These are phyloP conservation scores for Areca catechu DNA, from an alignment of 176 grass and related monocot genomes.

Conservation along the genomic window DNA sequence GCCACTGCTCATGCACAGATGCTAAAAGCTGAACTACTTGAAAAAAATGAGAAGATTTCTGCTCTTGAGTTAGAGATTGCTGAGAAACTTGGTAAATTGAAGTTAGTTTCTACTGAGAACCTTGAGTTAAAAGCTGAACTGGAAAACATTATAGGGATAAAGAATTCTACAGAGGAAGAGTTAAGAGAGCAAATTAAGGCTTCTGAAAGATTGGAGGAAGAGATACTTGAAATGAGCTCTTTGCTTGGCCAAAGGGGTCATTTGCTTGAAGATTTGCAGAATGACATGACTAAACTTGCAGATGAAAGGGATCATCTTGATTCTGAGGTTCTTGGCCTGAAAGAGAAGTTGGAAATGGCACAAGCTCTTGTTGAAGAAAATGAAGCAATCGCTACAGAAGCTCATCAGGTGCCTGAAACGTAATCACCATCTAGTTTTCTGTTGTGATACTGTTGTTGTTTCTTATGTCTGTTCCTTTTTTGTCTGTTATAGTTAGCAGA, in stretches of 20 bases:
- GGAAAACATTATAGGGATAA: constrained; percentile 27
- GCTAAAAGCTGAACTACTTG: constrained; percentile 44
- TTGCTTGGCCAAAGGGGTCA: constrained; percentile 17
- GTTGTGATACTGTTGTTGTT: neutral
- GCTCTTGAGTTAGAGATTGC: constrained; percentile 41
- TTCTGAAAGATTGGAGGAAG: constrained; percentile 18
- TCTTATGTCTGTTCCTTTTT: constrained; percentile 12
- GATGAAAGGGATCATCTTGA: constrained; percentile 40
- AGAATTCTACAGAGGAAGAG: constrained; percentile 41
- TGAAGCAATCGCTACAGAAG: constrained; percentile 81
- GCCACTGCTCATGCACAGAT: constrained; percentile 23
- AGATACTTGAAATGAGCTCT: constrained; percentile 13
- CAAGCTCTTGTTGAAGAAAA: constrained; percentile 76
- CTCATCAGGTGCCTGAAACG: constrained; percentile 49
- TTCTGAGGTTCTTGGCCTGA: constrained; percentile 45
- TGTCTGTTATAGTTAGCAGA: constrained; percentile 53
- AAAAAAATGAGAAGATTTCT: constrained; percentile 34
- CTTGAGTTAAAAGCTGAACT: constrained; percentile 50
- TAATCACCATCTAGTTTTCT: constrained; percentile 14
- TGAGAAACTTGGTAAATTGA: constrained; percentile 40
- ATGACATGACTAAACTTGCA: constrained; percentile 26
- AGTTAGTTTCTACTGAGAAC: constrained; percentile 41
- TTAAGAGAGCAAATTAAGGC: constrained; percentile 34
- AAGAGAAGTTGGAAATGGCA: constrained; percentile 68
- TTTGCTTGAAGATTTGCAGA: constrained; percentile 29